Percentiles rank a stretch among this genome's conserved stretches.
Evolutionary conservation across 2,329 filamentous ascomycete genomes (phyloP).

Genomic region (Ophiostoma angusticollis): DNA sequence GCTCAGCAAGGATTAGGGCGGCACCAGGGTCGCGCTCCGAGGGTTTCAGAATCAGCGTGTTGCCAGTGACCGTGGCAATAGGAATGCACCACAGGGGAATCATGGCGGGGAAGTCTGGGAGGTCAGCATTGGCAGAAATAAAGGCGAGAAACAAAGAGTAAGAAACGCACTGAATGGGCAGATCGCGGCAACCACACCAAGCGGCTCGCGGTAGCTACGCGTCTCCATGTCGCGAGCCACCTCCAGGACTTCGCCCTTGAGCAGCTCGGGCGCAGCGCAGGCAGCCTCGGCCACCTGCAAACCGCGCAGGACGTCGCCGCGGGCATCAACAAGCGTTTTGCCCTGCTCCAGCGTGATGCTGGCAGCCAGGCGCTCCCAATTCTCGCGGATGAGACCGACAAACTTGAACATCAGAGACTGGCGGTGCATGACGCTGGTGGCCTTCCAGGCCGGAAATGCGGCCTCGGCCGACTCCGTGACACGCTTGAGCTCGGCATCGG

Average conservation of each 20-base stretch:
- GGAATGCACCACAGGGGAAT: constrained; percentile 87
- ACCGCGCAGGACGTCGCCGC: constrained; percentile 68
- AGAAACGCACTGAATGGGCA: constrained; percentile 67
- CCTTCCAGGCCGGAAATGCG: constrained; percentile 62
- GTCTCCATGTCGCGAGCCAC: constrained; percentile 88
- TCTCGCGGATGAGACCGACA: constrained; percentile 63
- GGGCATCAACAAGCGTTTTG: constrained; percentile 76
- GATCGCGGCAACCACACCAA: constrained; percentile 71
- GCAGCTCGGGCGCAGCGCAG: constrained; percentile 65
- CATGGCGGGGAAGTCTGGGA: constrained; percentile 74
- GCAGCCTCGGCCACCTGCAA: constrained; percentile 77
- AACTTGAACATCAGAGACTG: constrained; percentile 87
- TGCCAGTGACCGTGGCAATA: constrained; percentile 71
- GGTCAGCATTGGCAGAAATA: constrained; percentile 2
- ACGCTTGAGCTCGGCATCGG: constrained; percentile 60
- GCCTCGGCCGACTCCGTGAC: constrained; percentile 63
- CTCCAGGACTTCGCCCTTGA: constrained; percentile 74
- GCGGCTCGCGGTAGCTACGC: constrained; percentile 64
- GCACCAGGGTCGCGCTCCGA: constrained; percentile 77
- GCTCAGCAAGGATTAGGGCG: constrained; percentile 73
- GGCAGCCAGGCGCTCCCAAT: constrained; percentile 74
- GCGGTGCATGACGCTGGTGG: constrained; percentile 57
- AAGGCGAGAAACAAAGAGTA: constrained; percentile 4
- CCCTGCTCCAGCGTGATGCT: constrained; percentile 82
- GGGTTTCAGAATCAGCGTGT: constrained; percentile 74